These are phyloP conservation scores for Leptosphaerulina australis DNA, from an alignment of 2,329 filamentous ascomycete genomes.

Conservation along the genomic window DNA sequence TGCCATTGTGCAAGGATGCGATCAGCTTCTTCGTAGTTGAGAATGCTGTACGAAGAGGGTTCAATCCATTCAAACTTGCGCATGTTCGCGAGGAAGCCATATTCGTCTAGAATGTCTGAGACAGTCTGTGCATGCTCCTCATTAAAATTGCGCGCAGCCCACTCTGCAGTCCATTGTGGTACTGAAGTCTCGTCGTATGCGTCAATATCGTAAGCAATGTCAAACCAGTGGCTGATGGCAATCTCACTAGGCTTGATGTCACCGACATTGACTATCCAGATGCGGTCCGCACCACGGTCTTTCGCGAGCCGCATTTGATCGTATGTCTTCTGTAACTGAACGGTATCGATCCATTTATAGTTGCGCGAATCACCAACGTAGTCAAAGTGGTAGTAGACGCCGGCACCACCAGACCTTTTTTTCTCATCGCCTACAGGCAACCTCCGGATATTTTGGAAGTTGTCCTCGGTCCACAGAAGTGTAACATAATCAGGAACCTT, in stretches of 20 bases:
- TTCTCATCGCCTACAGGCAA: slow-evolving; percentile 67
- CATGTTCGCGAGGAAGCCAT: slow-evolving; percentile 62
- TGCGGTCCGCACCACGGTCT: slow-evolving; percentile 62
- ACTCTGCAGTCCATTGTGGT: slow-evolving; percentile 61
- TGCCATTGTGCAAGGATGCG: slow-evolving; percentile 63
- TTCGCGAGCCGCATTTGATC: slow-evolving; percentile 70
- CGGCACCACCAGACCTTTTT: slow-evolving; percentile 65
- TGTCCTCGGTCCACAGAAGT: slow-evolving; percentile 72
- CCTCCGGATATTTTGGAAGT: slow-evolving; percentile 69
- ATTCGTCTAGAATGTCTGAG: slow-evolving; percentile 60
- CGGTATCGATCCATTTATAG: slow-evolving; percentile 68
- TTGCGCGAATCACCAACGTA: slow-evolving; percentile 66
- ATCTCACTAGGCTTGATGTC: slow-evolving; percentile 70
- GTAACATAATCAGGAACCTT: slow-evolving; percentile 69
- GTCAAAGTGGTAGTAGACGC: slow-evolving; percentile 70
- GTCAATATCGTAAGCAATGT: slow-evolving; percentile 69
- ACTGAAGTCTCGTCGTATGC: slow-evolving; percentile 63
- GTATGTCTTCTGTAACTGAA: slow-evolving; percentile 68
- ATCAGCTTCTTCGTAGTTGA: slow-evolving; percentile 70
- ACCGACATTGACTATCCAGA: slow-evolving; percentile 72
- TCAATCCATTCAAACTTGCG: slow-evolving; percentile 69
- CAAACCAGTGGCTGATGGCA: slow-evolving; percentile 70
- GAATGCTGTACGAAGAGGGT: slow-evolving; percentile 62
- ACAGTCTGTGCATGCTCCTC: slow-evolving; percentile 55
- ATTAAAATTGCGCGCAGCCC: slow-evolving; percentile 65